phyloP scores from a whole-genome alignment of 1,284 basidiomycete genomes.

The Schizopora paradoxa region DNA sequence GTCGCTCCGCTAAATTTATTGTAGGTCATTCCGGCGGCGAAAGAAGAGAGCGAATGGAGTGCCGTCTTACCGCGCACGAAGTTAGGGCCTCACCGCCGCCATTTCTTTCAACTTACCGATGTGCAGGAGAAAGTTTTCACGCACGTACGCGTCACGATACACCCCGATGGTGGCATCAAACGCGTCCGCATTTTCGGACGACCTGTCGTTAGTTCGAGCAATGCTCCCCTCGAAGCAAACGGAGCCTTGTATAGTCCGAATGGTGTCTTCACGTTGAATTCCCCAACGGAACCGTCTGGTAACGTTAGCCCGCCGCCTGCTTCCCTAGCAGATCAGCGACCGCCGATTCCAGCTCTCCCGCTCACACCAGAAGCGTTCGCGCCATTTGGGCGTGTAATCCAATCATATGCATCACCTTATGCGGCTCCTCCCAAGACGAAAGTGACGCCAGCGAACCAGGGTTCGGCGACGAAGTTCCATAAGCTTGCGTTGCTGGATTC shows the following conservation, averaged over 20 bases:
- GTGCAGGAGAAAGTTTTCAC: constrained; percentile 57
- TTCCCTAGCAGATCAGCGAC: constrained; percentile 1
- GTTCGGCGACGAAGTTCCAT: constrained; percentile 87
- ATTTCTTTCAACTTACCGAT: constrained; percentile 80
- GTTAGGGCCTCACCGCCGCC: constrained; percentile 86
- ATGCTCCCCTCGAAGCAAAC: neutral
- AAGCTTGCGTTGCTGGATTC: constrained; percentile 66
- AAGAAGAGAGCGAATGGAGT: constrained; percentile 59
- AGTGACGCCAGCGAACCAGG: constrained; percentile 80
- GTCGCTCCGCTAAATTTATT: constrained; percentile 12
- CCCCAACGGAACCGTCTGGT: neutral
- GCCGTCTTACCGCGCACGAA: constrained; percentile 72
- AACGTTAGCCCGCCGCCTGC: neutral
- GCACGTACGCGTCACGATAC: constrained; percentile 86
- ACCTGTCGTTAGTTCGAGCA: constrained; percentile 30
- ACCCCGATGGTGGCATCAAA: constrained; percentile 96
- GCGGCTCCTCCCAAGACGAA: constrained; percentile 62
- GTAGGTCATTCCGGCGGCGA: constrained; percentile 30
- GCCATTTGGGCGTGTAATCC: constrained; percentile 81
- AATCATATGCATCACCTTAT: constrained; percentile 68
- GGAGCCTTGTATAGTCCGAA: no score
- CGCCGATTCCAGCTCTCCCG: constrained; percentile 59
- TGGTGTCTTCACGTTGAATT: no score
- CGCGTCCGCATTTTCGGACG: constrained; percentile 80
- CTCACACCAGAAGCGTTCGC: constrained; percentile 80